Evolutionary conservation across 306 rosid species (phyloP), one percentile per base, ranked within the genome.

Genomic region (Psophocarpus tetragonolobus): DNA sequence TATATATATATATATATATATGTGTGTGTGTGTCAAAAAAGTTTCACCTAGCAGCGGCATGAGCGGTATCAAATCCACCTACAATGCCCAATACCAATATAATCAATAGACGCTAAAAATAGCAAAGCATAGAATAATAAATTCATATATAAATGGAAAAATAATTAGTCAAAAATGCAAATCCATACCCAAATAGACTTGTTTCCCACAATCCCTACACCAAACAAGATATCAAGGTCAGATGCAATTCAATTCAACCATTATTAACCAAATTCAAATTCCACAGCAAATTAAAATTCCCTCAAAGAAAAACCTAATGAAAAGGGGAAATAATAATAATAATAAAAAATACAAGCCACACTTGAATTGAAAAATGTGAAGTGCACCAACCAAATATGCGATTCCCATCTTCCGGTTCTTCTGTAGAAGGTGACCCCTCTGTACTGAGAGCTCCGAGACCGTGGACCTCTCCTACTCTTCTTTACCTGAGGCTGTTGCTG

Each of bases 391-490:
- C 99, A 96, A 83, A 96, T 96, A 88, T 95, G 99, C 48, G 99
- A 95, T 85, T 95, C 99, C 99, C 99, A 95, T 91, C 99, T 85
- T 61, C 99, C 99, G n/a, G 99, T 95, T 75, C 99, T 92, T 75
- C 99, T 77, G 54, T 95, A 95, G 87, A 95, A 95, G 71, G 99
- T 95, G 80, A 95, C 99, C 4, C 99, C 99, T 87, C 99, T 80
- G 80, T 91, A 95, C 91, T 92, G 99, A 72, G 99, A 95, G 80
- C 99, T 95, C 68, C 99, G 87, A 36, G 99, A 95, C 92, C 99
- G 85, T 35, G 99, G 99, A 18, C 99, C 99, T 73, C 99, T 87
- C 79, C 99, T 71, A 84, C 96, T 92, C 86, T 96, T 96, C 91
- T 90, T 96, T 82, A 77, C 88, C 84, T 74, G 93, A 41, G 82